A percentile compares a stretch with the other conserved stretches of the same genome.
Evolutionary conservation across 805 yeast genomes (phyloP).

Genomic region (Grigorovia jiainica): DNA sequence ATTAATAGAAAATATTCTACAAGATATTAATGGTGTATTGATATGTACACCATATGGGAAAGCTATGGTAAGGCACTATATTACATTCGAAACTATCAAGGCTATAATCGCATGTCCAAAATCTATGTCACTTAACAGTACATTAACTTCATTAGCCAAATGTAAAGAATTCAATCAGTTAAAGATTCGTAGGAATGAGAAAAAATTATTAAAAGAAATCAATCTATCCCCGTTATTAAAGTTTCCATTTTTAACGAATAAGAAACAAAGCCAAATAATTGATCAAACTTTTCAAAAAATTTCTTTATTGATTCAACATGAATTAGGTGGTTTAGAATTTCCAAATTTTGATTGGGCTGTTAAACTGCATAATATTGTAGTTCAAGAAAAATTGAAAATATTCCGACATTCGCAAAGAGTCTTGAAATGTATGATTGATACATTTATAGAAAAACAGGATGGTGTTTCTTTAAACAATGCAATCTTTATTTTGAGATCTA

Average conservation of each 20-base stretch:
- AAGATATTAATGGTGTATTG: constrained; percentile 10
- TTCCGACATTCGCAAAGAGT: constrained; percentile 37
- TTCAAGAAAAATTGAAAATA: constrained; percentile 36
- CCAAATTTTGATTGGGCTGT: constrained; percentile 36
- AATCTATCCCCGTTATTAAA: constrained; percentile 32
- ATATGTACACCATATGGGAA: constrained; percentile 36
- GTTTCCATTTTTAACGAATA: constrained; percentile 29
- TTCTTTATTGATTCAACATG: constrained; percentile 37
- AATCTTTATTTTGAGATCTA: constrained; percentile 32
- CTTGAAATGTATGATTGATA: constrained; percentile 36
- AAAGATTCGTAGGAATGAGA: constrained; percentile 37
- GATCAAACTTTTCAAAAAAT: constrained; percentile 31
- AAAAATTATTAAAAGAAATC: constrained; percentile 35
- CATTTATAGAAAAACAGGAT: constrained; percentile 34
- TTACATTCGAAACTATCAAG: constrained; percentile 37
- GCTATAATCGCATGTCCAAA: constrained; percentile 18
- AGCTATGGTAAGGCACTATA: constrained; percentile 42
- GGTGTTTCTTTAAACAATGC: constrained; percentile 33
- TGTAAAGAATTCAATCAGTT: constrained; percentile 35
- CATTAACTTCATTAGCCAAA: constrained; percentile 25
- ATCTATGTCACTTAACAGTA: constrained; percentile 11
- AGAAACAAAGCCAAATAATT: constrained; percentile 18
- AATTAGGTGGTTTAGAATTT: constrained; percentile 40
- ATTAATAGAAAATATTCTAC: constrained; percentile 21
- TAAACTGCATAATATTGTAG: constrained; percentile 32